Evolutionary conservation across 2,329 filamentous ascomycete genomes (phyloP), one percentile per base, ranked within the genome.

Genomic region (Aspergillus sp.): DNA sequence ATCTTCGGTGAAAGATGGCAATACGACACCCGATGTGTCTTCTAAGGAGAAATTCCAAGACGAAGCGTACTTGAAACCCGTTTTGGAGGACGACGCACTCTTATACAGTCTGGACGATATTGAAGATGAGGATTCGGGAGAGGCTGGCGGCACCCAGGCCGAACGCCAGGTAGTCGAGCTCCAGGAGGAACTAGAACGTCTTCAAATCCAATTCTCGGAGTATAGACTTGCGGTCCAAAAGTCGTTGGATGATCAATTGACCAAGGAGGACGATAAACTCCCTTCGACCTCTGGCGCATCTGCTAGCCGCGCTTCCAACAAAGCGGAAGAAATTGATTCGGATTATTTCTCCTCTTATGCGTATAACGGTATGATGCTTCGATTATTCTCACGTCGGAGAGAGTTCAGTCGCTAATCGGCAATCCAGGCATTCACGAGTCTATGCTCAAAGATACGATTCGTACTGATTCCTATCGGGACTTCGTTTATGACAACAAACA

Each of bases 401-500:
- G 51, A 42, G 13, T 46, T 22, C 30, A 24, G 12, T 49, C 45
- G 15, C 62, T 66, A 55, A 64, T 27, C 89, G 3, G 15, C 33
- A 13, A 4, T 27, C 15, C 7, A 61, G 90, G 91, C 57, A 97
- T 98, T 56, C 93, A 98, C 73, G 91, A 96, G 71, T 92, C 89
- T 7, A 98, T 98, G 93, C 83, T 98, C 61, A 96, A 96, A 73
- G 93, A 98, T 70, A 82, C 85, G 0, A 83, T 96, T 41, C 89
- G 93, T 51, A 98, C 93, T 11, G 90, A 96, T 68, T 89, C 91
- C 3, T 98, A 98, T 76, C 87, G 93, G 46, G 92, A 98, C 76
- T 96, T 97, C 72, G 92, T 97, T 68, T 96, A 97, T 77, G 86
- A 87, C 64, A 91, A 97, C 78, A 95, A 96, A 74, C 81, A 91